phyloP scores from a whole-genome alignment of 169 alveolate genomes.

The Cyclospora cayetanensis region DNA sequence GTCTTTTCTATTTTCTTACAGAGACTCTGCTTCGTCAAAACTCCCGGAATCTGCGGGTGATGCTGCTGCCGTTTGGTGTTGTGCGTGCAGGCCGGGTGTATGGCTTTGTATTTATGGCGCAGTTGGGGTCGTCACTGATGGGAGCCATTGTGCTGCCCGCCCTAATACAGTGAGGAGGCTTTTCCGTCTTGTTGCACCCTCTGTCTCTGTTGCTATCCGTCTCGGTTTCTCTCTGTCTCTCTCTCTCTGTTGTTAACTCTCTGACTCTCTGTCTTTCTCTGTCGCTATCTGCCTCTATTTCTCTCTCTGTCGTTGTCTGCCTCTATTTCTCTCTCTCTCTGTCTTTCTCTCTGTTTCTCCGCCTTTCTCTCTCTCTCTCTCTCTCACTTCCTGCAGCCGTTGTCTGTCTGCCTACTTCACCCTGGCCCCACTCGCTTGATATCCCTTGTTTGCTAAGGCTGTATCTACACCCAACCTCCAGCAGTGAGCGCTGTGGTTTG shows the following conservation, averaged over 20 bases:
- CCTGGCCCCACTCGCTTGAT: not conserved
- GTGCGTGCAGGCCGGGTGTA: constrained; percentile 2
- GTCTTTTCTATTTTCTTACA: too few species aligned
- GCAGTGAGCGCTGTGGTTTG: not conserved
- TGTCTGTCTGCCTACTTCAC: not conserved
- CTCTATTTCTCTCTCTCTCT: not conserved
- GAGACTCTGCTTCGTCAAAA: too few species aligned
- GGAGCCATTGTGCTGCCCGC: not conserved
- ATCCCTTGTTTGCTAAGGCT: not conserved
- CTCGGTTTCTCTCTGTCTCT: not conserved
- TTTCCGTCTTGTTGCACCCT: not conserved
- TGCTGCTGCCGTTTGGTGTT: not conserved
- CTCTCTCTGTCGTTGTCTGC: not conserved
- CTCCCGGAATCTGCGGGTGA: not conserved
- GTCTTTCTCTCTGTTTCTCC: not conserved
- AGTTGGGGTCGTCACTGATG: constrained; percentile 29
- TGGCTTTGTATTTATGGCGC: constrained; percentile 20
- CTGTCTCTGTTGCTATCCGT: not conserved
- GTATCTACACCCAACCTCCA: not conserved
- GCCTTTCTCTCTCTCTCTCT: not conserved
- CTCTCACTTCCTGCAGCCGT: not conserved
- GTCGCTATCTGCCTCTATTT: not conserved
- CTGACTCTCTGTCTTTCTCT: not conserved
- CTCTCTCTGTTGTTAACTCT: not conserved
- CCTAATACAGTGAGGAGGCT: not conserved